These are phyloP conservation scores for Stylonectria norvegica DNA, from an alignment of 2,329 filamentous ascomycete species.

Conservation along the genomic window DNA sequence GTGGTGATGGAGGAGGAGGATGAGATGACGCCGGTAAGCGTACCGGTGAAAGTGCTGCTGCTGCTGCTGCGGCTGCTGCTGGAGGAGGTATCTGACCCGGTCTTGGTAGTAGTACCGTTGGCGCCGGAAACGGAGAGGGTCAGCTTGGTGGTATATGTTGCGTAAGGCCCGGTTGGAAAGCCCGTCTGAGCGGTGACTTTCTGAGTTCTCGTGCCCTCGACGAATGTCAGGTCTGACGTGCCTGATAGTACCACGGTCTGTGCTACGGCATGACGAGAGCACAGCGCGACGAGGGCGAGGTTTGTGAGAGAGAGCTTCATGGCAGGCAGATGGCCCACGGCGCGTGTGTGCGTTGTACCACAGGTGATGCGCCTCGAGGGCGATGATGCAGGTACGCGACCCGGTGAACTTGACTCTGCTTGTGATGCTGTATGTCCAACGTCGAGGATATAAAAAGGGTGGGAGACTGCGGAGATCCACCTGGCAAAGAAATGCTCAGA, in stretches of 20 bases:
- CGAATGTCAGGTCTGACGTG: constrained; percentile 36
- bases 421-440: no score
- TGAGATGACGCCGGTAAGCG: constrained; percentile 25
- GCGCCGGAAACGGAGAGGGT: constrained; percentile 14
- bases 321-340: constrained; percentile 2
- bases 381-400: constrained; percentile 1
- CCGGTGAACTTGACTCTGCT: constrained; percentile 3
- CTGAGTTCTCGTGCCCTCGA: constrained; percentile 37
- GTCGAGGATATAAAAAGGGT: no score
- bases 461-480: no score
- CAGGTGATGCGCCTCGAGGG: neutral
- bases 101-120: constrained; percentile 10
- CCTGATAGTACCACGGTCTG: constrained; percentile 30
- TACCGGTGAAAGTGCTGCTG: constrained; percentile 40
- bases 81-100: no score
- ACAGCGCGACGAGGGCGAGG: constrained; percentile 23
- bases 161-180: constrained; percentile 28
- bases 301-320: constrained; percentile 25
- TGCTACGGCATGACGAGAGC: constrained; percentile 21
- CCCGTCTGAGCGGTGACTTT: constrained; percentile 35
- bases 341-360: neutral
- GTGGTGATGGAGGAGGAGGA: constrained; percentile 28
- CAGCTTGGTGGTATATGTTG: constrained; percentile 25
- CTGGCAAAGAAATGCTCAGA: no score
- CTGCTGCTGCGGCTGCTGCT: constrained; percentile 31